phyloP scores from a whole-genome alignment of 2,329 filamentous ascomycete species.

The Xylaria sp. region DNA sequence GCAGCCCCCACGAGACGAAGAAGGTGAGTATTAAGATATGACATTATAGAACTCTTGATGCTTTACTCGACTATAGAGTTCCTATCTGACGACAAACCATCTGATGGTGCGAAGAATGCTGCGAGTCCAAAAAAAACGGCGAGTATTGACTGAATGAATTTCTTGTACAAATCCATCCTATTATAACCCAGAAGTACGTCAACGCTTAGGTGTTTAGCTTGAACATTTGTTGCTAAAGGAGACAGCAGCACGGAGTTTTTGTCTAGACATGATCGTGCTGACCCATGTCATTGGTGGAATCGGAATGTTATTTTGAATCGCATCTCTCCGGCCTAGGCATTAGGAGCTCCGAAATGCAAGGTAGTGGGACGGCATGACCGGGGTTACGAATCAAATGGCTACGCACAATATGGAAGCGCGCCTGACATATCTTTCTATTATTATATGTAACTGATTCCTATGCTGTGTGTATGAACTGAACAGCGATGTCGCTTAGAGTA shows the following conservation, averaged over 20 bases:
- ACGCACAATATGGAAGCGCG: neutral
- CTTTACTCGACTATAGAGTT: neutral
- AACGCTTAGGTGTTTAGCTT: neutral
- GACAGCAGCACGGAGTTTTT: conserved; percentile 17
- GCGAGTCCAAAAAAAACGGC: neutral
- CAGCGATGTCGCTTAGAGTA: neutral
- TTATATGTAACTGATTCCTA: neutral
- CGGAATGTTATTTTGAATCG: conserved; percentile 18
- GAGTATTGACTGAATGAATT: neutral
- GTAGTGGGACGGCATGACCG: conserved; percentile 15
- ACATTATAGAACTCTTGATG: conserved; percentile 18
- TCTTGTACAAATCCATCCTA: conserved; percentile 10
- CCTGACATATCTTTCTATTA: neutral
- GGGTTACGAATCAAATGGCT: conserved; percentile 10
- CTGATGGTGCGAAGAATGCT: neutral
- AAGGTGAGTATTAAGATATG: conserved; percentile 26
- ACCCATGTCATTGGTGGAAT: conserved; percentile 36
- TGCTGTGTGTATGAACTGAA: neutral
- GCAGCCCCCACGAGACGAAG: conserved; percentile 27
- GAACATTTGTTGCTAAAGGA: conserved; percentile 6
- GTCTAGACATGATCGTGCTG: neutral
- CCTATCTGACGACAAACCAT: neutral
- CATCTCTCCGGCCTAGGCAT: conserved; percentile 19
- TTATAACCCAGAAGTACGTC: neutral
- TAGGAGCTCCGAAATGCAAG: conserved; percentile 26